A percentile compares a stretch with the other conserved stretches of the same genome.
phyloP scores from a whole-genome alignment of 139 green algal genomes.

The Chlamydomonas sphaeroides region DNA sequence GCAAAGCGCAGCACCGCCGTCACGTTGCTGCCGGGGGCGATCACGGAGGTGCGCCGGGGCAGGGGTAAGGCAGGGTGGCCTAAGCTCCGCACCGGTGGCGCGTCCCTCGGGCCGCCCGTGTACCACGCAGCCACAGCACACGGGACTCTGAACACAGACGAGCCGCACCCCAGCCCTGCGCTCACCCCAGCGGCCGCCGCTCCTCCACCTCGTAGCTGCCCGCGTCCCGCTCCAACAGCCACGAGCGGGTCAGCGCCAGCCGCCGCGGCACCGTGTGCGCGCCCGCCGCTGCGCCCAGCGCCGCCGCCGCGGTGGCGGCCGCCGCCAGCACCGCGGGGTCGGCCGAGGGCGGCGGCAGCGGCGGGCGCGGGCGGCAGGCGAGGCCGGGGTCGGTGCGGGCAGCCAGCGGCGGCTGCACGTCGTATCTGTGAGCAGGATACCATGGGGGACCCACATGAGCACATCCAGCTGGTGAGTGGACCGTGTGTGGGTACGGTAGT shows the following conservation, averaged over 20 bases:
- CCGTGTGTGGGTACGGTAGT: no score
- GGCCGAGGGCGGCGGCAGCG: not conserved
- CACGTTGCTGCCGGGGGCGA: not conserved
- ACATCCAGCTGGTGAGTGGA: no score
- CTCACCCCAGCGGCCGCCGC: constrained; percentile 29
- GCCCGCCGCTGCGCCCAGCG: constrained; percentile 18
- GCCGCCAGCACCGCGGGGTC: not conserved
- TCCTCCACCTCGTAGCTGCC: constrained; percentile 69
- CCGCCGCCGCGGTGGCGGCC: not conserved
- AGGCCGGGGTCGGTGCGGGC: constrained; percentile 5
- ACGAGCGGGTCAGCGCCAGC: constrained; percentile 71
- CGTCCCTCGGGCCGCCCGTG: no score
- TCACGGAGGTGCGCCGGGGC: no score
- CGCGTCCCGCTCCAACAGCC: constrained; percentile 72
- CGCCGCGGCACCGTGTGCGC: constrained; percentile 55
- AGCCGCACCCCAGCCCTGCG: no score
- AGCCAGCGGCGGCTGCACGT: constrained; percentile 13
- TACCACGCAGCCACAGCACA: no score
- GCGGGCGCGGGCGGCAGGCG: not conserved
- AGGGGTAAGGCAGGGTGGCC: no score
- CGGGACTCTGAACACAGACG: no score
- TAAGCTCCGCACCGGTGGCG: no score
- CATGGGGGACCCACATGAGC: no score
- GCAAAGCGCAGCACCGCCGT: constrained; percentile 46
- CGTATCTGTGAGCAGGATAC: constrained; percentile 17